phyloP scores from a whole-genome alignment of 1,284 basidiomycete genomes.

The Serendipita sp. region DNA sequence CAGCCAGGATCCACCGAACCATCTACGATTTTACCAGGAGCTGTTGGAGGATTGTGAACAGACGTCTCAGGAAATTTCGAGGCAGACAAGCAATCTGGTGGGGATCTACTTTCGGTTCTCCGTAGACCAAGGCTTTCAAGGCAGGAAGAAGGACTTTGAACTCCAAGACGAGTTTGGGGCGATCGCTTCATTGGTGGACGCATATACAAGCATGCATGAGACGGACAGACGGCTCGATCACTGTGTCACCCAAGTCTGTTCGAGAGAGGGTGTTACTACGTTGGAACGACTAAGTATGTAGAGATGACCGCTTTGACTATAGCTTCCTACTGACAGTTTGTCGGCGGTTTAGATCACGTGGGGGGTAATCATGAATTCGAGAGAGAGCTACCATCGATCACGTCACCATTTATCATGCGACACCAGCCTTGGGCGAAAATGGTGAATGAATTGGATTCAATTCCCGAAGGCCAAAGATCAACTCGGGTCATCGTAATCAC shows the following conservation, averaged over 20 bases:
- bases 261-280: neutral
- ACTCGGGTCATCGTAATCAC: neutral
- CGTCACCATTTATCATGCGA: neutral
- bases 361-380: neutral
- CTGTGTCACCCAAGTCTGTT: neutral
- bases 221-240: neutral
- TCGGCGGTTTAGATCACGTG: neutral
- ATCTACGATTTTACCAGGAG: neutral
- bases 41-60: neutral
- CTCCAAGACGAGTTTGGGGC: neutral
- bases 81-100: neutral
- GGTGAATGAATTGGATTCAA: neutral
- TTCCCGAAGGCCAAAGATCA: neutral
- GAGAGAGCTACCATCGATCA: neutral
- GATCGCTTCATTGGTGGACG: neutral
- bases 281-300: neutral
- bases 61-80: neutral
- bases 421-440: neutral
- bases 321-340: neutral
- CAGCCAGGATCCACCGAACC: neutral
- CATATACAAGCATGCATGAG: neutral
- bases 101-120: neutral
- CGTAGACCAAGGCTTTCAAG: neutral
- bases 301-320: neutral
- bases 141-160: neutral